Evolutionary conservation across 1,139 yeast species (phyloP).

Genomic region (Geotrichum phurueaensis): DNA sequence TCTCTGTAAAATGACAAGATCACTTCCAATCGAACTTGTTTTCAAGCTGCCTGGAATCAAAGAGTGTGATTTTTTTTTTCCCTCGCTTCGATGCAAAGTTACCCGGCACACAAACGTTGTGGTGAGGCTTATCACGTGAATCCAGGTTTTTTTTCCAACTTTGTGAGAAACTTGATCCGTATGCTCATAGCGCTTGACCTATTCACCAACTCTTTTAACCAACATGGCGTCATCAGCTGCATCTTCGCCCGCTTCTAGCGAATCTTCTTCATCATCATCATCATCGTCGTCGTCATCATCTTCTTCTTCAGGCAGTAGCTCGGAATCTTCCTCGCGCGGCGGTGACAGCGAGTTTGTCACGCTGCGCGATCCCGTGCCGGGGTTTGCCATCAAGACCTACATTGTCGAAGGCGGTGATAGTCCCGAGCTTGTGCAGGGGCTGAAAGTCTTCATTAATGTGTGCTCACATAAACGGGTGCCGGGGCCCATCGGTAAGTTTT

Average conservation of each 20-base stretch:
- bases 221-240: conserved; percentile 2
- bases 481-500: conserved; percentile 35
- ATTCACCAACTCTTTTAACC: neutral
- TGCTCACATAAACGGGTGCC: conserved; percentile 66
- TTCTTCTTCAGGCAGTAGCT: neutral
- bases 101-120: neutral
- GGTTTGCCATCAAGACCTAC: conserved; percentile 60
- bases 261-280: neutral
- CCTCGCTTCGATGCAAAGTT: neutral
- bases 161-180: too few species aligned
- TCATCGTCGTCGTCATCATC: neutral
- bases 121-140: neutral
- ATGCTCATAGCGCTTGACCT: neutral
- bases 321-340: neutral
- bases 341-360: conserved; percentile 9
- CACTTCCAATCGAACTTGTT: too few species aligned
- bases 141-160: too few species aligned
- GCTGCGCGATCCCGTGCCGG: conserved; percentile 24
- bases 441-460: conserved; percentile 73
- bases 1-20: neutral
- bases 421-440: conserved; percentile 33
- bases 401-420: conserved; percentile 37
- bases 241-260: neutral
- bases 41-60: too few species aligned
- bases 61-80: neutral